phyloP scores from a whole-genome alignment of 768 basidiomycete genomes.

The Pleurotus platypus region DNA sequence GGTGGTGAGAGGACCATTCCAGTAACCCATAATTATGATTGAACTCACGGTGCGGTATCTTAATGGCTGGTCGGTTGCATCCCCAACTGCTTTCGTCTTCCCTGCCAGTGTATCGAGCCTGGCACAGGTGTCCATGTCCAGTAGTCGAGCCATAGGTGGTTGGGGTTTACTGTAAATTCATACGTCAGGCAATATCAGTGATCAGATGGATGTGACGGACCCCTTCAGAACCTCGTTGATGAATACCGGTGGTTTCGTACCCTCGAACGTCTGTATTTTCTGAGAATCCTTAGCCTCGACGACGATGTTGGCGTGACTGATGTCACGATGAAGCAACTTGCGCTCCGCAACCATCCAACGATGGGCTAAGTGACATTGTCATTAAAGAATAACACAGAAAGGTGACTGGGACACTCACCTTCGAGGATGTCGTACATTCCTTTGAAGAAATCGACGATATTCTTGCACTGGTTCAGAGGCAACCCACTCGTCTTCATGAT shows the following conservation, averaged over 20 bases:
- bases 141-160: background rate
- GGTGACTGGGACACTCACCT: background rate
- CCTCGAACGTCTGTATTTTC: background rate
- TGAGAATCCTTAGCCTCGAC: background rate
- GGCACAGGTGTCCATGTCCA: background rate
- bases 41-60: background rate
- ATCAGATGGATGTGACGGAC: background rate
- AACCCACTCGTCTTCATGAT: background rate
- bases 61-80: no score
- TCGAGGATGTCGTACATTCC: conserved; percentile 8
- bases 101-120: no score
- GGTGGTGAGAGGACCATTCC: background rate
- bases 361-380: background rate
- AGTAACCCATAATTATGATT: background rate
- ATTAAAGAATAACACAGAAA: background rate
- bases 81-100: background rate
- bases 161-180: background rate
- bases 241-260: background rate
- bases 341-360: background rate
- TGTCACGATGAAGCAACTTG: conserved; percentile 3
- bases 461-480: background rate
- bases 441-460: background rate
- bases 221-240: background rate
- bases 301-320: background rate
- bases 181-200: background rate